Percentiles rank a stretch among this genome's conserved stretches.
These are phyloP conservation scores for Suillus cothurnatus DNA, from an alignment of 768 basidiomycete species.

Conservation along the genomic window DNA sequence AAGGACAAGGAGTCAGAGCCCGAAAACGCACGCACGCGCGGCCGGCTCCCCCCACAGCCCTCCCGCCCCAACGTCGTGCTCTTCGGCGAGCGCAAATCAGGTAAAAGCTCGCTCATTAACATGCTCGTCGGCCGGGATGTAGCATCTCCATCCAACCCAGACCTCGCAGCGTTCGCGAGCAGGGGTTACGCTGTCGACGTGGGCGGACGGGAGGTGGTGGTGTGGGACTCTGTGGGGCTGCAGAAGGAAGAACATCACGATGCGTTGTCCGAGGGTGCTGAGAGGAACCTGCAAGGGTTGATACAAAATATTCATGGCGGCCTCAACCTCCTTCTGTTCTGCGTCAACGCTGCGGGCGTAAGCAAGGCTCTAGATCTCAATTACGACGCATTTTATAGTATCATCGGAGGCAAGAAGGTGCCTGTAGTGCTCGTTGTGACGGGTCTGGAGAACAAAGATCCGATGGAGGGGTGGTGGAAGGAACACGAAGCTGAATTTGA, in stretches of 20 bases:
- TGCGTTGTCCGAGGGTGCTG: slow-evolving; percentile 33
- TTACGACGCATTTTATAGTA: slow-evolving; percentile 33
- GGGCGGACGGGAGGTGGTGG: slow-evolving; percentile 17
- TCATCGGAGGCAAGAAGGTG: slow-evolving; percentile 38
- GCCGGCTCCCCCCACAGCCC: slow-evolving; percentile 1
- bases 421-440: slow-evolving; percentile 38
- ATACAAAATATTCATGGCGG: slow-evolving; percentile 36
- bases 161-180: slow-evolving; percentile 37
- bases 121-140: slow-evolving; percentile 33
- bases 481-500: slow-evolving; percentile 35
- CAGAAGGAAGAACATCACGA: slow-evolving; percentile 30
- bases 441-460: slow-evolving; percentile 37
- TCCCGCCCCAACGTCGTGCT: slow-evolving; percentile 36
- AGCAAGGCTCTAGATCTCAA: slow-evolving; percentile 29
- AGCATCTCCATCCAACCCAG: slow-evolving; percentile 33
- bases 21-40: background rate
- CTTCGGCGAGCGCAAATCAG: slow-evolving; percentile 45
- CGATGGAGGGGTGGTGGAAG: slow-evolving; percentile 43
- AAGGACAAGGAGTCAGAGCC: background rate
- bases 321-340: slow-evolving; percentile 35
- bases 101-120: slow-evolving; percentile 50
- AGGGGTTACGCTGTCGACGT: slow-evolving; percentile 25
- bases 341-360: slow-evolving; percentile 33
- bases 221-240: slow-evolving; percentile 40
- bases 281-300: slow-evolving; percentile 34